Evolutionary conservation across 2,329 filamentous ascomycete genomes (phyloP).

Genomic region (Pseudocercospora ulei): DNA sequence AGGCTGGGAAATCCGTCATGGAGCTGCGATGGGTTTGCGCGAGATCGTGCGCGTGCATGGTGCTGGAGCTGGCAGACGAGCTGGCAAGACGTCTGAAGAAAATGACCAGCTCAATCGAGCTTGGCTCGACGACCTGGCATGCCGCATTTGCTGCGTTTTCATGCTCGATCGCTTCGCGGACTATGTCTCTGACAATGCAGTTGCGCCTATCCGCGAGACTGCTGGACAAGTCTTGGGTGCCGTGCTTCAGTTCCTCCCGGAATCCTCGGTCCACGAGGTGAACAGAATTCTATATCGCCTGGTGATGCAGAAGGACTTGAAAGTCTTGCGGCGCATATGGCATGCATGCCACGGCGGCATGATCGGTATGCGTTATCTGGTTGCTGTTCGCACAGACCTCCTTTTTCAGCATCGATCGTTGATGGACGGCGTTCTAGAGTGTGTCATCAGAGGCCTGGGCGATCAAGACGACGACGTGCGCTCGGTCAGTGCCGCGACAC

Average conservation of each 20-base stretch:
- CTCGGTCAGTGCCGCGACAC: constrained; percentile 90
- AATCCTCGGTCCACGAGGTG: constrained; percentile 68
- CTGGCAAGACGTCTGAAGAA: constrained; percentile 58
- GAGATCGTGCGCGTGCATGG: constrained; percentile 91
- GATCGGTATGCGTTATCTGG: constrained; percentile 90
- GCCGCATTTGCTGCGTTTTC: constrained; percentile 84
- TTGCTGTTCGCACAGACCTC: constrained; percentile 87
- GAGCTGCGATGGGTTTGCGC: constrained; percentile 86
- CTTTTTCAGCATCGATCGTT: constrained; percentile 72
- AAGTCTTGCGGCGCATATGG: constrained; percentile 68
- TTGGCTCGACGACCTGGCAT: constrained; percentile 94
- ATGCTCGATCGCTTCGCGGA: constrained; percentile 97
- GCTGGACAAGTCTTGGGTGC: constrained; percentile 89
- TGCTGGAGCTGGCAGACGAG: constrained; percentile 68
- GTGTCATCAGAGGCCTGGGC: constrained; percentile 88
- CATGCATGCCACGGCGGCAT: constrained; percentile 96
- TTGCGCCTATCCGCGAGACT: constrained; percentile 90
- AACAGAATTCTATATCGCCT: constrained; percentile 78
- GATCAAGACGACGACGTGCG: constrained; percentile 92
- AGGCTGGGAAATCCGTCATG: constrained; percentile 91
- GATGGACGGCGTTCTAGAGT: constrained; percentile 83
- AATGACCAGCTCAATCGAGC: constrained; percentile 71
- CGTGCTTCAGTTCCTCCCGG: constrained; percentile 71
- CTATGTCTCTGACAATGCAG: constrained; percentile 93
- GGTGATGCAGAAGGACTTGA: constrained; percentile 80